A percentile compares a stretch with the other conserved stretches of the same genome.
Evolutionary conservation across 2,329 filamentous ascomycete species (phyloP).

Genomic region (Hymenoscyphus albidus): DNA sequence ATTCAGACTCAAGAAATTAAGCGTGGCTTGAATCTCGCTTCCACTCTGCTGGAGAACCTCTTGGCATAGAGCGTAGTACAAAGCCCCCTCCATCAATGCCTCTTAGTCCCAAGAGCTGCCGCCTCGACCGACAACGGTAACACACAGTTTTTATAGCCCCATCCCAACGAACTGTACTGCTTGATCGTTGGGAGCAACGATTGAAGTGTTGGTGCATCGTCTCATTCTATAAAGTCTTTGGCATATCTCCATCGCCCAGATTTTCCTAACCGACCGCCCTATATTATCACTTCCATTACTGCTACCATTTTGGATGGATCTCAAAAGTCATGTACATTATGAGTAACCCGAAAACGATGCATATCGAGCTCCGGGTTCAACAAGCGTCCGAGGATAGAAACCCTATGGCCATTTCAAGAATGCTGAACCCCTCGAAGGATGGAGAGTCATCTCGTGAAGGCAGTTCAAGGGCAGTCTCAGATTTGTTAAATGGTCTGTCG

Average conservation of each 20-base stretch:
- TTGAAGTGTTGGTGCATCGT: neutral
- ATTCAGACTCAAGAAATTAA: neutral
- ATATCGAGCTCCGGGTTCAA: slow-evolving; percentile 2
- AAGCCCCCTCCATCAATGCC: slow-evolving; percentile 3
- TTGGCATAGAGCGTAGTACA: slow-evolving; percentile 3
- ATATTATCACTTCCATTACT: neutral
- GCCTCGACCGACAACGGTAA: neutral
- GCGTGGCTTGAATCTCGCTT: slow-evolving; percentile 4
- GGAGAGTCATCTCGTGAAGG: neutral
- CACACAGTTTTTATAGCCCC: neutral
- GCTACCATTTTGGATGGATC: neutral
- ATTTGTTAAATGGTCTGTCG: neutral
- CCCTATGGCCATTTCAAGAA: slow-evolving; percentile 7
- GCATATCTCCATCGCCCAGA: neutral
- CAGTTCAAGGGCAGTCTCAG: neutral
- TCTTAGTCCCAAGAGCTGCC: neutral
- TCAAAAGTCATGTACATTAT: neutral
- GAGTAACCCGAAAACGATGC: neutral
- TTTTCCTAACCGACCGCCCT: neutral
- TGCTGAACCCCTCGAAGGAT: slow-evolving; percentile 7
- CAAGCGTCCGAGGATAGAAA: neutral
- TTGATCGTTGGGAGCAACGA: slow-evolving; percentile 5
- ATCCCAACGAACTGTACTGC: neutral
- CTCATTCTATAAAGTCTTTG: slow-evolving; percentile 4
- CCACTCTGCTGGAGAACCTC: slow-evolving; percentile 6